A percentile compares a stretch with the other conserved stretches of the same genome.
Evolutionary conservation across 805 yeast genomes (phyloP).

Genomic region (Pichia deserticola): DNA sequence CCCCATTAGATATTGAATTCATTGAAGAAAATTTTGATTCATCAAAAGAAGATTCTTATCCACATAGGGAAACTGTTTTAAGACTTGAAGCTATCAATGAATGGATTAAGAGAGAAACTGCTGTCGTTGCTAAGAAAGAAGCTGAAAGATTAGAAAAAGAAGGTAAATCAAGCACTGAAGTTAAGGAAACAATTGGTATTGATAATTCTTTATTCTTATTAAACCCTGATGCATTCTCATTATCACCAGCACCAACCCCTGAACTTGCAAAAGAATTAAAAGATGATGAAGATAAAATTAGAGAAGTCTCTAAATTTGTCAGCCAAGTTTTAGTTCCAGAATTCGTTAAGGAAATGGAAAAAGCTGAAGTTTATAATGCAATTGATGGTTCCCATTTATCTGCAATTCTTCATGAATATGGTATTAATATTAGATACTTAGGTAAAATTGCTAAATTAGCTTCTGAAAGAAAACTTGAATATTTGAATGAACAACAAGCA

Average conservation of each 20-base stretch:
- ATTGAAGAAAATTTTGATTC: slow-evolving; percentile 48
- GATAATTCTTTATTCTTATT: slow-evolving; percentile 49
- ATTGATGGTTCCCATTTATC: slow-evolving; percentile 76
- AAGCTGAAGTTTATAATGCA: slow-evolving; percentile 50
- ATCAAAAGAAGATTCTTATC: slow-evolving; percentile 49
- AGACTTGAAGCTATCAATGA: slow-evolving; percentile 86
- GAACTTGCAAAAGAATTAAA: slow-evolving; percentile 30
- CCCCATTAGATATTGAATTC: slow-evolving; percentile 80
- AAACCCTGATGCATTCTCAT: slow-evolving; percentile 72
- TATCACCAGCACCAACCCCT: slow-evolving; percentile 33
- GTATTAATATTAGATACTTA: slow-evolving; percentile 85
- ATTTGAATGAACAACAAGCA: slow-evolving; percentile 10
- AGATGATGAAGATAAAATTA: slow-evolving; percentile 57
- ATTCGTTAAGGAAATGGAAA: slow-evolving; percentile 48
- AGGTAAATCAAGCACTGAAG: slow-evolving; percentile 27
- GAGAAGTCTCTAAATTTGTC: slow-evolving; percentile 62
- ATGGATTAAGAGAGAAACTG: slow-evolving; percentile 75
- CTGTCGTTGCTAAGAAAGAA: slow-evolving; percentile 42
- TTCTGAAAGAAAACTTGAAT: slow-evolving; percentile 18
- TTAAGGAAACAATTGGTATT: slow-evolving; percentile 43
- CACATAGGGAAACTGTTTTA: slow-evolving; percentile 70
- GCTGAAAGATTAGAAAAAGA: slow-evolving; percentile 35
- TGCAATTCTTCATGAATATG: slow-evolving; percentile 61
- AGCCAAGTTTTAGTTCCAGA: slow-evolving; percentile 52
- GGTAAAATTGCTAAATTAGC: slow-evolving; percentile 46